Conservation (phyloP, 73 alveolate species). For the Paramecium tetraurelia region DNA sequence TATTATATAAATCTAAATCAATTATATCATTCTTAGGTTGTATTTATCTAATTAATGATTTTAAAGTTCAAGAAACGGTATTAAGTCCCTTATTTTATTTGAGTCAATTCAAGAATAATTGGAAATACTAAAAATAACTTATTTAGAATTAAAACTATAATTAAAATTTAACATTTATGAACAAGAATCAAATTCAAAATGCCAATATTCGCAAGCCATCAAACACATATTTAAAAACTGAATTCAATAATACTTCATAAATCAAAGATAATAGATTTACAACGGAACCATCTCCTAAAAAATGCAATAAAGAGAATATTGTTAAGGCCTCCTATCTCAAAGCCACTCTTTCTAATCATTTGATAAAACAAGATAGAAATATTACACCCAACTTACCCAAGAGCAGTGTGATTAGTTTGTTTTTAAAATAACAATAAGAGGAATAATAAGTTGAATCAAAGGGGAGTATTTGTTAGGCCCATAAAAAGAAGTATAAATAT, state of each 20-base stretch:
- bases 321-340: not conserved
- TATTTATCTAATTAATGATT: too few relatives aligned
- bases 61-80: too few relatives aligned
- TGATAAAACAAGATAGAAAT: not conserved
- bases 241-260: not conserved
- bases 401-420: not conserved
- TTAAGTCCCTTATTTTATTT: not conserved
- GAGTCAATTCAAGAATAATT: not conserved
- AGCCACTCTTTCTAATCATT: not conserved
- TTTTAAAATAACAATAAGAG: not conserved
- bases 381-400: not conserved
- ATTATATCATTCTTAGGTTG: not conserved
- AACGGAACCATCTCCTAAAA: constrained; percentile 13
- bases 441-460: not conserved
- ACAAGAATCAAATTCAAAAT: constrained; percentile 14
- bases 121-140: not conserved
- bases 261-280: not conserved
- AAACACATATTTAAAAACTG: not conserved
- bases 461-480: not conserved
- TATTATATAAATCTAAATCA: not conserved
- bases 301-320: not conserved
- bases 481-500: not conserved
- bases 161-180: not conserved
- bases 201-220: constrained; percentile 7
- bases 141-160: not conserved